Conservation (phyloP, 2,329 filamentous ascomycete genomes). For the Graphilbum sp. region DNA sequence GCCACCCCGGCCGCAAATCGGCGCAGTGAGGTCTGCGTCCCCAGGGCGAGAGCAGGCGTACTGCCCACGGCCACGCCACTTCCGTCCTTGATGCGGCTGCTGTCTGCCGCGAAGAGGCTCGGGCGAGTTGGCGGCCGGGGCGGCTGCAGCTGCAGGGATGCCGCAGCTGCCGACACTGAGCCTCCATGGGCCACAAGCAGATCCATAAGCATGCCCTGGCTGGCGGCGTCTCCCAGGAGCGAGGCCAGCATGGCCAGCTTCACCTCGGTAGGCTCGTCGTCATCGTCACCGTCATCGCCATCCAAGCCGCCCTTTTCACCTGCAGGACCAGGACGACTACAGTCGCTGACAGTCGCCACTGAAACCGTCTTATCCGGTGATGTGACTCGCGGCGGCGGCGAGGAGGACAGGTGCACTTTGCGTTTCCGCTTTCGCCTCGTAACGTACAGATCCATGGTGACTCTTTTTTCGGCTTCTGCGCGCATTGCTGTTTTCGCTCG, state of each 20-base stretch:
- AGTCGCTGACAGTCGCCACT: too few species aligned
- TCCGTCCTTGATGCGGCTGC: too few species aligned
- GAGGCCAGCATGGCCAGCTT: conserved; percentile 77
- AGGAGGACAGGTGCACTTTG: too few species aligned
- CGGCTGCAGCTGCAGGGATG: conserved; percentile 25
- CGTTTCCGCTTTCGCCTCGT: too few species aligned
- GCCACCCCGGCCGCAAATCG: neutral
- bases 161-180: conserved; percentile 49
- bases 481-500: neutral
- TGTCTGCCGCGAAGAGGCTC: conserved; percentile 2
- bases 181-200: conserved; percentile 64
- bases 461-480: neutral
- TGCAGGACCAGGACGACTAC: too few species aligned
- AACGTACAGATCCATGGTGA: too few species aligned
- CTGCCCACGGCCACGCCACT: too few species aligned
- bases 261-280: conserved; percentile 71
- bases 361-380: too few species aligned
- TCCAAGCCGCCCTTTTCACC: too few species aligned
- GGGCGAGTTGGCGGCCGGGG: conserved; percentile 2
- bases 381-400: too few species aligned
- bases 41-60: neutral
- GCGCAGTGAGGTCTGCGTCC: neutral
- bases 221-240: conserved; percentile 42
- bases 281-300: conserved; percentile 9
- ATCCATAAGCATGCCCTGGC: conserved; percentile 58